Evolutionary conservation across 2,329 filamentous ascomycete species (phyloP), one percentile per base, ranked within the genome.

Genomic region (Ascochyta fabae): DNA sequence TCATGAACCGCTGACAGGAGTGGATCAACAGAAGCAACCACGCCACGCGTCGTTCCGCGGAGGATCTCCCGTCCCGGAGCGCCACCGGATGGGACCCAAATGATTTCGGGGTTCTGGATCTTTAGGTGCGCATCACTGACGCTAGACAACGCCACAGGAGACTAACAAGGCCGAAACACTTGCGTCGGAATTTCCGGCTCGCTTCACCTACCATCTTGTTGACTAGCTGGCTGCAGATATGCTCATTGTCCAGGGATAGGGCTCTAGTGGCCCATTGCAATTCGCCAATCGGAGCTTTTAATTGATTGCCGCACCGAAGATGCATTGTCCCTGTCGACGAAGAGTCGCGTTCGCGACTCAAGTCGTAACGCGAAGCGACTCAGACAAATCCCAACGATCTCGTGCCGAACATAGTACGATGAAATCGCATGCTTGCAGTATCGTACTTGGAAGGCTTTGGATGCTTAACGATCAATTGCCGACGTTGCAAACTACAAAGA

Each of bases 181-280:
- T 29, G 19, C 22, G 12, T 33, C 22, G 19, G 39, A 48, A 42
- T 33, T 15, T 26, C 33, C 33, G 24, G 27, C 10, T 24, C 33
- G 44, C 44, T 38, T 38, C 7, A 22, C 31, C 23, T 48, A 9
- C 45, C 51, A n/a, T n/a, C 3, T 39, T 23, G 6, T n/a, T 40
- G 34, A 43, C 34, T 43, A 44, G 39, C 39, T 34, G 39, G 39
- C 39, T n/a, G 39, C 45, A 27, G n/a, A 48, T 8, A 39, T 39
- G 19, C 24, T 48, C 22, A n/a, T 29, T 22, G 12, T 43, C 29
- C 22, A 27, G 26, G 26, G 39, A 31, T 19, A 19, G 15, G 26
- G 22, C 34, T 26, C 34, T 29, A 31, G 45, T 12, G 39, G 22
- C 33, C 19, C 33, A 33, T 35, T 39, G 19, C 33, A 27, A 22